A percentile compares a stretch with the other conserved stretches of the same genome.
phyloP scores from a whole-genome alignment of 768 basidiomycete species.

The Saitozyma podzolica region DNA sequence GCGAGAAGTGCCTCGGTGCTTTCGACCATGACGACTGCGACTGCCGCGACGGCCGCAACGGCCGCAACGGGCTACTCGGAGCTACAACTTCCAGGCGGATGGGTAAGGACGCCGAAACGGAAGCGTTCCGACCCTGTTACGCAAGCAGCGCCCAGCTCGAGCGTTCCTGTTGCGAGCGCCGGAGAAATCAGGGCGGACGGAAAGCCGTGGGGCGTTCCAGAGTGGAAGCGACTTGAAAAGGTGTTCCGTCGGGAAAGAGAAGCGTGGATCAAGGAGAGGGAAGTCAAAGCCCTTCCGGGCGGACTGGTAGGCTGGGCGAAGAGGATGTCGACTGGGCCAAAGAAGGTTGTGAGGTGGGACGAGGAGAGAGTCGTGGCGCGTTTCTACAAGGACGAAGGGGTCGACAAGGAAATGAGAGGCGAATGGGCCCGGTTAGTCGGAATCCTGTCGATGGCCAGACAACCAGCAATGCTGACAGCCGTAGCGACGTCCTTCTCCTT shows the following conservation, averaged over 20 bases:
- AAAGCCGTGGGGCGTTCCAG: slow-evolving; percentile 32
- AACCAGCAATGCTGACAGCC: neutral
- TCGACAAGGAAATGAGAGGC: slow-evolving; percentile 4
- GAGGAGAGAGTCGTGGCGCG: slow-evolving; percentile 24
- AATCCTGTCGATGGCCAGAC: neutral
- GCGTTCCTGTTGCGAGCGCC: neutral
- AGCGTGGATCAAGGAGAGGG: slow-evolving; percentile 32
- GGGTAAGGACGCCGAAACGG: slow-evolving; percentile 26
- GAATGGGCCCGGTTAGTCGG: slow-evolving; percentile 35
- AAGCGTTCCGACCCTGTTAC: slow-evolving; percentile 9
- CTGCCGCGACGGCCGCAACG: neutral
- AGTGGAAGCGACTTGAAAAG: slow-evolving; percentile 47
- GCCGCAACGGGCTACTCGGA: slow-evolving; percentile 1
- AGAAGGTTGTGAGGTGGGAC: slow-evolving; percentile 24
- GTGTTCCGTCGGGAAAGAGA: slow-evolving; percentile 33
- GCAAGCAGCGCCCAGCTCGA: neutral
- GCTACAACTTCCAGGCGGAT: slow-evolving; percentile 30
- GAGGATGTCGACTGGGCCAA: slow-evolving; percentile 16
- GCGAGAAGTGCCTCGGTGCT: slow-evolving; percentile 8
- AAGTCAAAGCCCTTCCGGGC: slow-evolving; percentile 31
- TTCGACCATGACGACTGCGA: neutral
- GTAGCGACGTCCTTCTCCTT: slow-evolving; percentile 25
- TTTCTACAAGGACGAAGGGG: slow-evolving; percentile 19
- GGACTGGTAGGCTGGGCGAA: slow-evolving; percentile 33
- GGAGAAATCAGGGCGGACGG: neutral